Conservation (phyloP, 2,329 filamentous ascomycete genomes). For the Pestalotiopsis fici region DNA sequence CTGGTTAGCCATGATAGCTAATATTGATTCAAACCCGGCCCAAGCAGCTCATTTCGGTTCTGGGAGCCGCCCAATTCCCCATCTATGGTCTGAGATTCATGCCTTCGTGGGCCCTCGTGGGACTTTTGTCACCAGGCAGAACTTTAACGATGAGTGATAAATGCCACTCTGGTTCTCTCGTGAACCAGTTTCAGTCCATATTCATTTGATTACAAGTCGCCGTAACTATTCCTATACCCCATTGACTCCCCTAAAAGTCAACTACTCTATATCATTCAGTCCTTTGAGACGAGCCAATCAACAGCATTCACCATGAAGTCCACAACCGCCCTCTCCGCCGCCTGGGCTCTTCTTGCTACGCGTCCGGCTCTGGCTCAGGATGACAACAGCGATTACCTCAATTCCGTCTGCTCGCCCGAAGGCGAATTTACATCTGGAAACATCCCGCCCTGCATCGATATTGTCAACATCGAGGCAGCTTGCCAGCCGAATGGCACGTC, state of each 20-base stretch:
- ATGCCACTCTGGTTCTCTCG: neutral
- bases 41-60: conserved; percentile 2
- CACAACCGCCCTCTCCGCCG: neutral
- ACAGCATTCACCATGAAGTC: neutral
- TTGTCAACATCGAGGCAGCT: conserved; percentile 27
- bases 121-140: neutral
- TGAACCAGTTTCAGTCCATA: neutral
- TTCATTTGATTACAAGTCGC: neutral
- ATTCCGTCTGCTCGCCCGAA: conserved; percentile 12
- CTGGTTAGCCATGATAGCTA: neutral
- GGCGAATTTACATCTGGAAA: neutral
- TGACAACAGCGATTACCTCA: conserved; percentile 10
- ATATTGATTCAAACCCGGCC: neutral
- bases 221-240: neutral
- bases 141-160: neutral
- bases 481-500: conserved; percentile 31
- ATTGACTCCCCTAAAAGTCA: neutral
- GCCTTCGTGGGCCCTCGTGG: neutral
- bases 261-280: neutral
- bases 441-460: conserved; percentile 29
- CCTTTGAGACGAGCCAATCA: neutral
- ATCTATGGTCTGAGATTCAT: neutral
- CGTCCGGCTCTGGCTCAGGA: neutral
- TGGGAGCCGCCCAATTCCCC: neutral
- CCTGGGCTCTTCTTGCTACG: conserved; percentile 7